These are phyloP conservation scores for Fusarium sp. DNA, from an alignment of 2,329 filamentous ascomycete species.

Conservation along the genomic window DNA sequence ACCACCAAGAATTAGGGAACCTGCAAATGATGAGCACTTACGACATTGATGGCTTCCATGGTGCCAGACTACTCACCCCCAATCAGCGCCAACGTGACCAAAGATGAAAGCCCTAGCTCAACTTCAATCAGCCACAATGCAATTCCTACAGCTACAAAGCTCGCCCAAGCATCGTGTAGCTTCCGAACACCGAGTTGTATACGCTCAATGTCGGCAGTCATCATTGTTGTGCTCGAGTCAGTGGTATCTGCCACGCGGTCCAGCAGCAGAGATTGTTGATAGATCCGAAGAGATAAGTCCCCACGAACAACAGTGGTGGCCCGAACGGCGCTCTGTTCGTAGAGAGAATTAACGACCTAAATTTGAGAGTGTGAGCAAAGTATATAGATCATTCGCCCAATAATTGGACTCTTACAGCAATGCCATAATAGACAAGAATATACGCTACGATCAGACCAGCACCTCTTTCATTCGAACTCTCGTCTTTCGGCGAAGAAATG, in stretches of 20 bases:
- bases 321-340: not conserved
- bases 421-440: slow-evolving; percentile 1
- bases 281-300: not conserved
- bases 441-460: slow-evolving; percentile 1
- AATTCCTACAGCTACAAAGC: not conserved
- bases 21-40: too few relatives aligned
- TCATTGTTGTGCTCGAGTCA: slow-evolving; percentile 1
- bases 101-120: too few relatives aligned
- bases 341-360: not conserved
- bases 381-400: not conserved
- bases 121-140: too few relatives aligned
- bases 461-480: not conserved
- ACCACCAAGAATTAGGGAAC: too few relatives aligned
- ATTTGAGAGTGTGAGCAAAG: too few relatives aligned
- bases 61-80: not conserved
- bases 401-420: not conserved
- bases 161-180: slow-evolving; percentile 5
- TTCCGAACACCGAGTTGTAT: not conserved
- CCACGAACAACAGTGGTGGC: slow-evolving; percentile 5
- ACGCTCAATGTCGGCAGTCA: not conserved
- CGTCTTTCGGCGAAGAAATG: not conserved
- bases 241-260: not conserved
- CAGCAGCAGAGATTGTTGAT: not conserved
- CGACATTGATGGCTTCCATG: too few relatives aligned
- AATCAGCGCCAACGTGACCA: not conserved